Evolutionary conservation across 805 yeast species (phyloP).

Genomic region (Yarrowia porcina): DNA sequence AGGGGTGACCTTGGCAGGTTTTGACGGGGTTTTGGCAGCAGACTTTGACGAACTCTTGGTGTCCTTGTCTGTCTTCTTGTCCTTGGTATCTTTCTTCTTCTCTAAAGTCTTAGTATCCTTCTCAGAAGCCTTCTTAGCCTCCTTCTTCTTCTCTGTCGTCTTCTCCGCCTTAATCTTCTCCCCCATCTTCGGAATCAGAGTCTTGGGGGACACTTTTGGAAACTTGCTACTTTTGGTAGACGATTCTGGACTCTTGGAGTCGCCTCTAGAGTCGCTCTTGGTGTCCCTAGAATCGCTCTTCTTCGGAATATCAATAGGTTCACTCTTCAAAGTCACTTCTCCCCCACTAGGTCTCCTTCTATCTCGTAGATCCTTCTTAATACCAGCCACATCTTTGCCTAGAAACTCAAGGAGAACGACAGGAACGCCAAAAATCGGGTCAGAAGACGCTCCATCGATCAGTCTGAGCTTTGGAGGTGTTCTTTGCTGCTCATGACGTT

Average conservation of each 20-base stretch:
- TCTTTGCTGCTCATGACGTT: conserved; percentile 5
- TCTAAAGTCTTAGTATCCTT: neutral
- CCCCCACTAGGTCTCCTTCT: neutral
- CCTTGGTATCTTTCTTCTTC: neutral
- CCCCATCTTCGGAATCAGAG: neutral
- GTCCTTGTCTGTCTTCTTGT: neutral
- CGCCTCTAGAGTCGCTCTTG: too few relatives aligned
- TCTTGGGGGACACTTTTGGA: neutral
- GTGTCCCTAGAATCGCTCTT: too few relatives aligned
- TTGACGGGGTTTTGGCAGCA: too few relatives aligned
- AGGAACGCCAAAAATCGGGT: conserved; percentile 5
- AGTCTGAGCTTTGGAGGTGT: neutral
- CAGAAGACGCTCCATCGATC: neutral
- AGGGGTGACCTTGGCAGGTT: too few relatives aligned
- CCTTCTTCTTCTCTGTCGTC: neutral
- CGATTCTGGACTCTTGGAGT: neutral
- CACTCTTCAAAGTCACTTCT: neutral
- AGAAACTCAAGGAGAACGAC: conserved; percentile 2
- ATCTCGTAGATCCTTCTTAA: conserved; percentile 1
- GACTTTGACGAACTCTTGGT: too few relatives aligned
- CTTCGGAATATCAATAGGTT: neutral
- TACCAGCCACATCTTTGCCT: neutral
- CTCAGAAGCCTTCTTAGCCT: too few relatives aligned
- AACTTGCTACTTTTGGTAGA: neutral
- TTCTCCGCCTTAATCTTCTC: neutral